phyloP scores from a whole-genome alignment of 208 protist species.

The Wallacemonas sp. region DNA sequence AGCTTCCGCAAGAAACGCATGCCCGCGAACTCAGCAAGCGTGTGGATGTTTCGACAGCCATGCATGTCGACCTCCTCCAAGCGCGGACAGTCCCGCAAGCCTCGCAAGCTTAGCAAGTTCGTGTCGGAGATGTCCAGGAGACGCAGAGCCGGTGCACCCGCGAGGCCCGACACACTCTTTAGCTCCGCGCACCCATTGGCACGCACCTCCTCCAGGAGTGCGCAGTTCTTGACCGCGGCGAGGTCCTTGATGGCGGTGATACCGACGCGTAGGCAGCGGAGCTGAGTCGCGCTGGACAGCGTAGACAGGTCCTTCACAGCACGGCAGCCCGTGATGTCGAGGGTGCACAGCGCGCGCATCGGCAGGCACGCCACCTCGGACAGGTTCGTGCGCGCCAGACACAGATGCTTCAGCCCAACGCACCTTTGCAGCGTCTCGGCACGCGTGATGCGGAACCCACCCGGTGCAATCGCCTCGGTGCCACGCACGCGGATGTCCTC shows the following conservation, averaged over 20 bases:
- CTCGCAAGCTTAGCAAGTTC: background rate
- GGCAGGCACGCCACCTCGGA: background rate
- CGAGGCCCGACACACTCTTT: background rate
- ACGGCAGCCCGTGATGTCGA: slow-evolving; percentile 1
- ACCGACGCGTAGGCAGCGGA: background rate
- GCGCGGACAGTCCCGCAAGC: background rate
- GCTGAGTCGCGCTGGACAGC: background rate
- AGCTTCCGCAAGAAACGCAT: background rate
- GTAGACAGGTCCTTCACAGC: background rate
- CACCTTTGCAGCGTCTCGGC: background rate
- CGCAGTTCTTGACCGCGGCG: background rate
- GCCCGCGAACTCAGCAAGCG: background rate
- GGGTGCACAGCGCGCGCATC: background rate
- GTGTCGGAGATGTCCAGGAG: background rate
- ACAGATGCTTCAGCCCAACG: background rate
- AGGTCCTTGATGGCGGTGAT: background rate
- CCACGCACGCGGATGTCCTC: background rate
- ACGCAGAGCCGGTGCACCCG: background rate
- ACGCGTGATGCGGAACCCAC: background rate
- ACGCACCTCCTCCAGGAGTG: background rate
- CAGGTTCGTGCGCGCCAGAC: slow-evolving; percentile 3
- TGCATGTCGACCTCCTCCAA: slow-evolving; percentile 1
- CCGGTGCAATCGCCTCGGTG: background rate
- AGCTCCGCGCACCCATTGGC: background rate
- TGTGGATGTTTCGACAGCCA: background rate